phyloP scores from a whole-genome alignment of 2,329 filamentous ascomycete species.

The Amauroascus niger region DNA sequence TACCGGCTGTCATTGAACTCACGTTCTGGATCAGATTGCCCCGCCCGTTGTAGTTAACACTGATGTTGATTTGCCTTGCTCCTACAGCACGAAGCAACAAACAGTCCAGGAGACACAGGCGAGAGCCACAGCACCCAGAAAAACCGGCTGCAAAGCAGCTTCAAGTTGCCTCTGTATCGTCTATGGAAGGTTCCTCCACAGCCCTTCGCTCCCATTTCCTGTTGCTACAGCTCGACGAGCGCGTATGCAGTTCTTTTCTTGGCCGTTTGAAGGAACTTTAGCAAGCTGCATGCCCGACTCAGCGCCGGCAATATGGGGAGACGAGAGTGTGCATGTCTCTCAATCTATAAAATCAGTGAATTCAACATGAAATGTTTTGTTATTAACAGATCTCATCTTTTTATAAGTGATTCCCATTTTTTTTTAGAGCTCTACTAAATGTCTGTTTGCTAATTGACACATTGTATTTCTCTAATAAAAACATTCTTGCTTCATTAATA shows the following conservation, averaged over 20 bases:
- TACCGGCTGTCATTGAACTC: no score
- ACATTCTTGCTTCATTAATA: no score
- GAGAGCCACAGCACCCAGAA: neutral
- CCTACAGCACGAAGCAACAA: neutral
- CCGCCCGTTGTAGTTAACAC: neutral
- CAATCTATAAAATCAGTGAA: no score
- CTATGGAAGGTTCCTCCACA: neutral
- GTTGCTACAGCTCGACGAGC: neutral
- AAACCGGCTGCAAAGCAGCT: neutral
- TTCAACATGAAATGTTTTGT: no score
- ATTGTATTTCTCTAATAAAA: no score
- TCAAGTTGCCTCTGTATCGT: neutral
- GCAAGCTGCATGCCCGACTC: neutral
- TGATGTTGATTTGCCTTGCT: neutral
- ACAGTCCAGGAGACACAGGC: neutral
- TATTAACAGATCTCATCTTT: no score
- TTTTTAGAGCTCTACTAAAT: no score
- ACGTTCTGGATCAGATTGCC: neutral
- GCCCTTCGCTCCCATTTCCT: no score
- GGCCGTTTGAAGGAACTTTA: constrained; percentile 3
- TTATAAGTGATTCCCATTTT: no score
- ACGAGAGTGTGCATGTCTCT: neutral
- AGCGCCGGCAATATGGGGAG: neutral
- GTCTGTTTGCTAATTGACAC: no score
- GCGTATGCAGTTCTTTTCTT: constrained; percentile 5